Base-by-base conservation (phyloP, 148 eudicot species). In the Camellia japonica region DNA sequence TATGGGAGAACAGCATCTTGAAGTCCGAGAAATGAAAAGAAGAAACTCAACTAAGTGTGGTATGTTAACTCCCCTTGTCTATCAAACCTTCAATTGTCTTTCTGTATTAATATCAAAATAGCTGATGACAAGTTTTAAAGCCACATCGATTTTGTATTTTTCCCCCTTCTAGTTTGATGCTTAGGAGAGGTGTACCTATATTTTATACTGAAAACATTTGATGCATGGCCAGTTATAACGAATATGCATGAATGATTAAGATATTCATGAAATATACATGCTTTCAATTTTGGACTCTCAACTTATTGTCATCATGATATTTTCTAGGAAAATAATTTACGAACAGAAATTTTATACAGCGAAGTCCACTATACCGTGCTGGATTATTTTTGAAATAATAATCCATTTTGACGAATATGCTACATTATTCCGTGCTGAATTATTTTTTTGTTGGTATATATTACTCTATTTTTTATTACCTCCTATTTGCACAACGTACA, bases 1-100 rank as follows among this genome's bases (percentile, higher is more conserved):
- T 82, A 78, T 55, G 84, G 81, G 44, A 76, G 84, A 72, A 82
- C 84, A 52, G 77, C 73, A 16, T 82, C 84, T 15, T 82, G 73
- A 82, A 14, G 67, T 60, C 12, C 46, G 42, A 52, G 55, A 12
- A 19, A n/a, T 47, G 42, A 18, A 46, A 30, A 46, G 71, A 49
- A 5, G 20, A 49, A 61, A 20, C 71, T 77, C 44, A 46, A 62
- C 18, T 7, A 43, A 76, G 38, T 30, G 59, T 46, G 79, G 79
- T 77, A 77, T 13, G 79, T 49, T 77, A 63, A 9, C 6, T 14
- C 15, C 23, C 12, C 2, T 55, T 10, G 23, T 42, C 64, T 58
- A 7, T 56, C 64, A 41, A 73, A 38, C 47, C 76, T 52, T 52
- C 43, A 73, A 3, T 7, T 55, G 10, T 30, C 63, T 73, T 15